These are phyloP conservation scores for Chaetomiaceae sp. DNA, from an alignment of 2,329 filamentous ascomycete species.

Conservation along the genomic window DNA sequence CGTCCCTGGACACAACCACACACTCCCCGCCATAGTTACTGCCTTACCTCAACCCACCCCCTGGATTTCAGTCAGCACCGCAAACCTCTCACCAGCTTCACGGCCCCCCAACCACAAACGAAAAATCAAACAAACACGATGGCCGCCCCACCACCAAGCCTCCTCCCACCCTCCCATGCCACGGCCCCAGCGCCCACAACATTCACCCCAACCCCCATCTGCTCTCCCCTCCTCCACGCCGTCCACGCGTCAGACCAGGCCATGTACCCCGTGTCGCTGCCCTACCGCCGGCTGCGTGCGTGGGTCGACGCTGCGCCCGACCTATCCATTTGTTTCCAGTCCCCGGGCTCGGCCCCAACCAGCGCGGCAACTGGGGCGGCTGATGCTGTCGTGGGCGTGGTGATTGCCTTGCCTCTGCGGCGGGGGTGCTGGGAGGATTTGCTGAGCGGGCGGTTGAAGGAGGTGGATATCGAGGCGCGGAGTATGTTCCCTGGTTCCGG, in stretches of 20 bases:
- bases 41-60: too few relatives aligned
- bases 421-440: constrained; percentile 26
- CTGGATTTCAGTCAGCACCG: too few relatives aligned
- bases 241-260: constrained; percentile 29
- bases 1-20: too few relatives aligned
- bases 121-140: too few relatives aligned
- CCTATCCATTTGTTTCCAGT: constrained; percentile 24
- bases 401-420: constrained; percentile 29
- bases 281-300: constrained; percentile 24
- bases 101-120: too few relatives aligned
- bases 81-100: too few relatives aligned
- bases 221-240: constrained; percentile 14
- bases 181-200: too few relatives aligned
- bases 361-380: too few relatives aligned
- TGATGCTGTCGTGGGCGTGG: constrained; percentile 16
- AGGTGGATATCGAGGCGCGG: constrained; percentile 24
- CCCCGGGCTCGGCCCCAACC: too few relatives aligned
- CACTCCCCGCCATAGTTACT: too few relatives aligned
- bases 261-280: constrained; percentile 32
- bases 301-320: constrained; percentile 28
- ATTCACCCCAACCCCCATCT: constrained; percentile 14
- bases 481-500: constrained; percentile 22
- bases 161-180: too few relatives aligned
- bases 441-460: constrained; percentile 27
- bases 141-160: too few relatives aligned